Percentiles rank a stretch among this genome's conserved stretches.
Conservation (phyloP, 208 protist species). For the Acanthamoeba royreba region DNA sequence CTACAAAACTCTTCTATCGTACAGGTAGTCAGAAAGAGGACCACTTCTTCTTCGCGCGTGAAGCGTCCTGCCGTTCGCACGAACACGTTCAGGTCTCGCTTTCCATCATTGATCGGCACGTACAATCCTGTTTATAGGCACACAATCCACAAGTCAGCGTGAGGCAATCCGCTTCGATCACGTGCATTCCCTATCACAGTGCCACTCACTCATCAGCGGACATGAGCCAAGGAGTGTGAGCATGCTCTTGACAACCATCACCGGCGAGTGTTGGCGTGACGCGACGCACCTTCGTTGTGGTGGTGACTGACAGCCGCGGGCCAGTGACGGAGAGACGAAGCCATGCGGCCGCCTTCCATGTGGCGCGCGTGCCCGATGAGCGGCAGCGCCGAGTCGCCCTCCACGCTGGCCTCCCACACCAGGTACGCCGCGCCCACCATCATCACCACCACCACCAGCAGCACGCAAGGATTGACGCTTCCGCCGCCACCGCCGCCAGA, state of each 20-base stretch:
- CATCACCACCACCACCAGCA: background rate
- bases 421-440: background rate
- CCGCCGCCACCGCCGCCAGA: background rate
- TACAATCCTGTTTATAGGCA: no score
- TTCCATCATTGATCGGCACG: background rate
- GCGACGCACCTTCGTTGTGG: background rate
- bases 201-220: background rate
- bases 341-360: background rate
- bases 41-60: background rate
- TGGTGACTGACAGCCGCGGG: background rate
- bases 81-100: background rate
- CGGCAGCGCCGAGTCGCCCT: background rate
- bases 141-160: no score
- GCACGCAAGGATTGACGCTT: background rate
- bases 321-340: constrained; percentile 5
- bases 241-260: background rate
- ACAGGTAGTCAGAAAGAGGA: background rate
- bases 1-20: no score
- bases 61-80: background rate
- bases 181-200: no score
- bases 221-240: no score
- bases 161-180: no score
- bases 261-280: background rate
- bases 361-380: background rate
- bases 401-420: constrained; percentile 1